Evolutionary conservation across 2,329 filamentous ascomycete genomes (phyloP), one percentile per base, ranked within the genome.

Genomic region (Endothia cerciana): DNA sequence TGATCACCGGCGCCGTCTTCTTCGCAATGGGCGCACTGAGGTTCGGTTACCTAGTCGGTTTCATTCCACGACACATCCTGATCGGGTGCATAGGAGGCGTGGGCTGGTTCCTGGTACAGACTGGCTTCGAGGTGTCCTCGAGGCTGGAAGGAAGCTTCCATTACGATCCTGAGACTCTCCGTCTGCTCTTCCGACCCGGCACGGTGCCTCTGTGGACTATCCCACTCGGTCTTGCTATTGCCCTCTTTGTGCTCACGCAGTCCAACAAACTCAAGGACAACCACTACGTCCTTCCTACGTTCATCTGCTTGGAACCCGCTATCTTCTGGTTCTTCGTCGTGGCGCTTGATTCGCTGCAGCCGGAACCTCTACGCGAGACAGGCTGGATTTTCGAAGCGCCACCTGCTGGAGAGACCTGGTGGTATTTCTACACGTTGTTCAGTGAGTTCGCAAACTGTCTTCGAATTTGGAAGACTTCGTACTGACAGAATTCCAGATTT

Each of bases 21-120:
- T 97, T 95, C 74, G 81, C 91, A 11, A 94, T 99, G 83, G 95
- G 95, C 62, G 85, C 86, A 43, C 96, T 94, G 79, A 89, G 88
- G 73, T 87, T 98, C 63, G 95, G 95, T 40, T 96, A 94, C 69
- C 87, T 99, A 68, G 93, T 98, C 68, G 95, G 94, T 66, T 99
- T 99, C 79, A 98, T 99, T 72, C 95, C 95, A 5, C 88, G 95
- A 55, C 94, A 97, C 72, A 99, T 99, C 71, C 81, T 99, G 40
- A 97, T 97, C 69, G 95, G 95, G 63, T 99, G 95, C 74, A 98
- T 99, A 71, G 95, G 95, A 53, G 95, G 95, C 69, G 95, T 99
- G 10, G 95, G 95, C 5, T 97, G 93, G 85, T 99, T 99, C 77
- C 83, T 99, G 25, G 83, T 97, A 60, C 88, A 92, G 61, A 99